Evolutionary conservation across 805 yeast species (phyloP).

Genomic region (Saccharomycopsis fibuligera): DNA sequence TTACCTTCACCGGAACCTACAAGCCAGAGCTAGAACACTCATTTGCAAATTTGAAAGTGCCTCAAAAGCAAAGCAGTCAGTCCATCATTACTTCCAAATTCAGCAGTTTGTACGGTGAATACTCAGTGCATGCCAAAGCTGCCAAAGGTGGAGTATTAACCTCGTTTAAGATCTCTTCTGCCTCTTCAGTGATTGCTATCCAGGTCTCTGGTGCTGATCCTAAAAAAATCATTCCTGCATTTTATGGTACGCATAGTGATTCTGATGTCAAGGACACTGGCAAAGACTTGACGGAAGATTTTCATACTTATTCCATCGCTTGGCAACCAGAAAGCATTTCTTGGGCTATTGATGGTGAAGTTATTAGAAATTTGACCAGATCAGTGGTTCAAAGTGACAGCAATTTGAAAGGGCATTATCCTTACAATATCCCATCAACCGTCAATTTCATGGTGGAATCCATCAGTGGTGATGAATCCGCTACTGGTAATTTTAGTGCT

Average conservation of each 20-base stretch:
- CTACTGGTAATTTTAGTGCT: slow-evolving; percentile 7
- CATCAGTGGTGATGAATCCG: not conserved
- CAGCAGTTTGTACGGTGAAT: slow-evolving; percentile 11
- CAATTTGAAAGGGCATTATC: slow-evolving; percentile 3
- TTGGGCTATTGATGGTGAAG: slow-evolving; percentile 14
- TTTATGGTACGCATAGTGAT: slow-evolving; percentile 1
- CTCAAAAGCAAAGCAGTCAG: not conserved
- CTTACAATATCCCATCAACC: slow-evolving; percentile 13
- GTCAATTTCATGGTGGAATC: slow-evolving; percentile 18
- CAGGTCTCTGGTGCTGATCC: slow-evolving; percentile 9
- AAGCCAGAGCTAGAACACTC: not conserved
- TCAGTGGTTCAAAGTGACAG: slow-evolving; percentile 1
- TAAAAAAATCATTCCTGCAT: slow-evolving; percentile 3
- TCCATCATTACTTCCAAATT: slow-evolving; percentile 17
- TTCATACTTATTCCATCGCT: slow-evolving; percentile 10
- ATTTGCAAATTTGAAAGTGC: not conserved
- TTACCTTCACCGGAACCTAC: not conserved
- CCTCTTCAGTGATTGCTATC: slow-evolving; percentile 11
- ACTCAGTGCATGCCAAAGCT: slow-evolving; percentile 1
- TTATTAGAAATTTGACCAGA: slow-evolving; percentile 7
- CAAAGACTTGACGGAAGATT: slow-evolving; percentile 11
- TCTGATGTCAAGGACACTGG: slow-evolving; percentile 3
- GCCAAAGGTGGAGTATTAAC: slow-evolving; percentile 8
- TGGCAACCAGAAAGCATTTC: not conserved
- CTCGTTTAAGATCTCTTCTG: slow-evolving; percentile 19